Conservation (phyloP, 306 rosid genomes). For the Phaseolus lunatus region DNA sequence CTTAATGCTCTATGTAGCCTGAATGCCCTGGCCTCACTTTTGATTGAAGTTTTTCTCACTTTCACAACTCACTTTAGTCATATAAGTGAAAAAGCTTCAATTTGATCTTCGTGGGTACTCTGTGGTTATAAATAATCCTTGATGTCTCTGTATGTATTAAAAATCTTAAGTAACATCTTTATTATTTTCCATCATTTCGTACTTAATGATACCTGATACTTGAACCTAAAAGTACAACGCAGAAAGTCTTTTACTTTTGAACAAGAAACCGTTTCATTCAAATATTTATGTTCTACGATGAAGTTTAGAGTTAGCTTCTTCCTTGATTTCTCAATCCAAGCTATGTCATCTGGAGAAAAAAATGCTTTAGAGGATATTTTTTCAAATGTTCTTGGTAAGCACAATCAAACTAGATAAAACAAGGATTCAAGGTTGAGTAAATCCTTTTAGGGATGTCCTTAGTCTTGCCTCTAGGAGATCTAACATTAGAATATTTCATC, state of each 20-base stretch:
- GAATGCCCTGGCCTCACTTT: not conserved
- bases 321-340: not conserved
- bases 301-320: not conserved
- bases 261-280: not conserved
- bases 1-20: slow-evolving; percentile 3
- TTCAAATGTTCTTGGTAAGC: not conserved
- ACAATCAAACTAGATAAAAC: not conserved
- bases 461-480: not conserved
- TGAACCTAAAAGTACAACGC: not conserved
- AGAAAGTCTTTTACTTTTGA: not conserved
- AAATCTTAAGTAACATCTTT: not conserved
- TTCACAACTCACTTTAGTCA: not conserved
- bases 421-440: not conserved
- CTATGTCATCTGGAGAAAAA: not conserved
- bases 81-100: not conserved
- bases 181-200: not conserved
- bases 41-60: slow-evolving; percentile 7
- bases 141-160: not conserved
- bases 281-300: not conserved
- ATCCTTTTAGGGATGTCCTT: not conserved
- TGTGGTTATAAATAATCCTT: not conserved
- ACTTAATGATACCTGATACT: not conserved
- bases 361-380: not conserved
- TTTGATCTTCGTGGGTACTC: not conserved
- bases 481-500: not conserved